Evolutionary conservation across 148 eudicot genomes (phyloP).

Genomic region (Limonium bicolor): DNA sequence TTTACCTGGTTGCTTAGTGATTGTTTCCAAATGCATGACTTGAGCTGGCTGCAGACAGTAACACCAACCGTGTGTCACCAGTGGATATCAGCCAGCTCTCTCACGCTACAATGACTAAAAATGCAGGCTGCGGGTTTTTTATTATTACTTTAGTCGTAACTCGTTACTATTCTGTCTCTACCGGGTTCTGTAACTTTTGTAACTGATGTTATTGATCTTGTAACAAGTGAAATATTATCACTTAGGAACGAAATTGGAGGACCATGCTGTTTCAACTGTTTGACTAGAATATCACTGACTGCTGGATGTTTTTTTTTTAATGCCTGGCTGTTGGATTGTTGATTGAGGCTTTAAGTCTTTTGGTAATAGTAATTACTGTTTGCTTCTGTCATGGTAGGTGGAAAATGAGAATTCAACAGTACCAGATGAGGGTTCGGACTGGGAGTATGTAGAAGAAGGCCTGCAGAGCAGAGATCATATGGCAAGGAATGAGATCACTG

Average conservation of each 20-base stretch:
- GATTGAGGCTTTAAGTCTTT: too few relatives aligned
- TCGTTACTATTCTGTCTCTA: neutral
- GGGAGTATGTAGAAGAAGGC: slow-evolving; percentile 92
- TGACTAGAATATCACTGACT: neutral
- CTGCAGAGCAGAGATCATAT: slow-evolving; percentile 95
- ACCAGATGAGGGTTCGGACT: slow-evolving; percentile 36
- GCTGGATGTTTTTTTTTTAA: neutral
- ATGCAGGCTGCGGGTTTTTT: too few relatives aligned
- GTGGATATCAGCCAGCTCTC: too few relatives aligned
- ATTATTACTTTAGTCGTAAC: too few relatives aligned
- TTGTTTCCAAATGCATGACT: too few relatives aligned
- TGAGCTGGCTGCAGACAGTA: too few relatives aligned
- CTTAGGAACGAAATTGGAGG: neutral
- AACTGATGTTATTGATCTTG: neutral
- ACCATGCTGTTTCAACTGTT: too few relatives aligned
- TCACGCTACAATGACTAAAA: too few relatives aligned
- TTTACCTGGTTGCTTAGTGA: too few relatives aligned
- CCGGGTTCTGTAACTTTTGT: neutral
- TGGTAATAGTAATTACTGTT: neutral
- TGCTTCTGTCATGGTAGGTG: slow-evolving; percentile 20
- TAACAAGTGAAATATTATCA: neutral
- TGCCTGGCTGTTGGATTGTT: neutral
- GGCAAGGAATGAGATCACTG: slow-evolving; percentile 95
- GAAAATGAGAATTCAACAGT: slow-evolving; percentile 25
- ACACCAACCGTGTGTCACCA: too few relatives aligned